Conservation (phyloP, 768 basidiomycete species). For the Suillus decipiens region DNA sequence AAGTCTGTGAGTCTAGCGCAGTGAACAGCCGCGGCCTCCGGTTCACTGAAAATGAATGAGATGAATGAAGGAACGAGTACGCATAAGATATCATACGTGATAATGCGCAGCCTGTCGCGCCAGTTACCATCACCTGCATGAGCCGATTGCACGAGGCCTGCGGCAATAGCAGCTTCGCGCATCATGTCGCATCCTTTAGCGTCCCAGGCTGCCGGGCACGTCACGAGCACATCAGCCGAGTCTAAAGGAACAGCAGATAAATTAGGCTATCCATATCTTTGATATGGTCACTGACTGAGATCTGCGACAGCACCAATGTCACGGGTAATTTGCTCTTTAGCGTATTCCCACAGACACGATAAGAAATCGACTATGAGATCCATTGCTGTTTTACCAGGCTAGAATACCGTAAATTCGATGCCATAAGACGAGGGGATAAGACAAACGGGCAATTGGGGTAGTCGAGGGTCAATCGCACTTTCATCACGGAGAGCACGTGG, state of each 20-base stretch:
- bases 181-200: constrained; percentile 82
- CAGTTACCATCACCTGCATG: constrained; percentile 71
- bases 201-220: constrained; percentile 92
- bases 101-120: constrained; percentile 81
- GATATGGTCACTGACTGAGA: constrained; percentile 54
- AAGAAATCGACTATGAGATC: constrained; percentile 86
- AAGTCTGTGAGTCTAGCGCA: constrained; percentile 81
- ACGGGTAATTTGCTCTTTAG: constrained; percentile 82
- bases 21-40: constrained; percentile 90
- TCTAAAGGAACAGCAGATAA: constrained; percentile 43
- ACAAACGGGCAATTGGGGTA: constrained; percentile 73
- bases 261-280: constrained; percentile 6
- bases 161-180: constrained; percentile 81
- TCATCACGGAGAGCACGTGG: constrained; percentile 78
- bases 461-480: constrained; percentile 68
- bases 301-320: constrained; percentile 87
- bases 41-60: constrained; percentile 43
- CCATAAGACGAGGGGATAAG: background rate
- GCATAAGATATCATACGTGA: constrained; percentile 49
- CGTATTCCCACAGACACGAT: constrained; percentile 82
- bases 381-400: constrained; percentile 75
- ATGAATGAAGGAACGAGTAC: constrained; percentile 1
- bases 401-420: constrained; percentile 17
- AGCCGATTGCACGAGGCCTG: constrained; percentile 75
- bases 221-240: constrained; percentile 81